These are phyloP conservation scores for Apophysomyces trapeziformis DNA, from an alignment of 371 early-diverging fungal genomes.

Conservation along the genomic window DNA sequence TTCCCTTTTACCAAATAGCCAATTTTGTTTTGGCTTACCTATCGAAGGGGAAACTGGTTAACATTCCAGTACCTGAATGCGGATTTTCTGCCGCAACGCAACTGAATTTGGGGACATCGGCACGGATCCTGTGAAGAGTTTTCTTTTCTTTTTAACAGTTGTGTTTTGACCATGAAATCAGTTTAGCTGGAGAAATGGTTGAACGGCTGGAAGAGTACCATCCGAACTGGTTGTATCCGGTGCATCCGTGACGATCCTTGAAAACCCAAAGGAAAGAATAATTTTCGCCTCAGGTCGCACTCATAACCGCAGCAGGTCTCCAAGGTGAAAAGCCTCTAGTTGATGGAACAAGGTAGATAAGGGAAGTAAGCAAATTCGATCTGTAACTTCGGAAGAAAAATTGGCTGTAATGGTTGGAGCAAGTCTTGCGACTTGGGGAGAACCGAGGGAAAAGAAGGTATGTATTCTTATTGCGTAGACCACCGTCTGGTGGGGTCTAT, in stretches of 20 bases:
- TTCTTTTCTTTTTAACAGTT: slow-evolving; percentile 63
- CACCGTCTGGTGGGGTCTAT: background rate
- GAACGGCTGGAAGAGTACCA: slow-evolving; percentile 49
- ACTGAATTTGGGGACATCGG: slow-evolving; percentile 59
- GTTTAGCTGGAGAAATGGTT: slow-evolving; percentile 57
- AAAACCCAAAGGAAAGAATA: slow-evolving; percentile 61
- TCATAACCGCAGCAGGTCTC: slow-evolving; percentile 68
- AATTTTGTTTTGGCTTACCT: slow-evolving; percentile 40
- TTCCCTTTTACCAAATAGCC: no score
- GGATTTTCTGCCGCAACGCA: slow-evolving; percentile 58
- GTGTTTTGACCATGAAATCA: slow-evolving; percentile 41
- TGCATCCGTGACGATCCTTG: slow-evolving; percentile 59
- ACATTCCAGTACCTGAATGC: slow-evolving; percentile 64
- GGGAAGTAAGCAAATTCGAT: slow-evolving; percentile 71
- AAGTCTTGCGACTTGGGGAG: background rate
- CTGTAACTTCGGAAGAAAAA: slow-evolving; percentile 61
- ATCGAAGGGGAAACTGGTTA: slow-evolving; percentile 71
- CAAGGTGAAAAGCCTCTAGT: slow-evolving; percentile 67
- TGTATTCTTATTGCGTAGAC: background rate
- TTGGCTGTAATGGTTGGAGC: slow-evolving; percentile 22
- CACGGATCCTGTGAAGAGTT: slow-evolving; percentile 57
- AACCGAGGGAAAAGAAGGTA: background rate
- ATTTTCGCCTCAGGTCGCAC: slow-evolving; percentile 62
- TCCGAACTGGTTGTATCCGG: slow-evolving; percentile 47
- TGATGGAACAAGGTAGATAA: slow-evolving; percentile 72